A percentile compares a stretch with the other conserved stretches of the same genome.
These are phyloP conservation scores for Torulaspora microellipsoides DNA, from an alignment of 805 yeast species.

Conservation along the genomic window DNA sequence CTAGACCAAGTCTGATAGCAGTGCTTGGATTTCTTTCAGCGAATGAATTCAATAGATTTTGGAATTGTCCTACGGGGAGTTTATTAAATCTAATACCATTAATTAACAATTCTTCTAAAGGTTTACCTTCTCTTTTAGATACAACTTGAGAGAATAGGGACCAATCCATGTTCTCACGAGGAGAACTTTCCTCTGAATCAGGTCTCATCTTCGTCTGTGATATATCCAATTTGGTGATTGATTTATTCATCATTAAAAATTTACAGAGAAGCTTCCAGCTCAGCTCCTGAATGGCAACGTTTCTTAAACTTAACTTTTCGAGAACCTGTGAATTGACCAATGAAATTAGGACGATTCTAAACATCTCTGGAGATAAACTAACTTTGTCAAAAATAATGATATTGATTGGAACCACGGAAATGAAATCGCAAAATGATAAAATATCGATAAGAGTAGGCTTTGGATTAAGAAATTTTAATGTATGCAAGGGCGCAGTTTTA, in stretches of 20 bases:
- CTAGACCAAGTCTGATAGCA: conserved; percentile 60
- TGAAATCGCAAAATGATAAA: conserved; percentile 81
- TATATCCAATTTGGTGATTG: conserved; percentile 56
- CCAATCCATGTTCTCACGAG: conserved; percentile 84
- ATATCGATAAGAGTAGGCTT: conserved; percentile 85
- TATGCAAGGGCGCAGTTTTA: conserved; percentile 67
- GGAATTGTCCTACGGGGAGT: conserved; percentile 44
- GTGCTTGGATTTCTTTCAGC: conserved; percentile 31
- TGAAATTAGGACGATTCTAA: conserved; percentile 66
- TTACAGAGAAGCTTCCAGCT: conserved; percentile 82
- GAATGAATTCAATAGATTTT: conserved; percentile 52
- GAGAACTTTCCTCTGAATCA: conserved; percentile 32
- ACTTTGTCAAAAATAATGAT: conserved; percentile 78
- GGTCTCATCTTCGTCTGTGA: conserved; percentile 53
- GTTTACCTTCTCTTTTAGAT: conserved; percentile 56
- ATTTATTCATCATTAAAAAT: conserved; percentile 61
- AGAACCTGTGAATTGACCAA: conserved; percentile 60
- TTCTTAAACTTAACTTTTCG: conserved; percentile 70
- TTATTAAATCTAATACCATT: conserved; percentile 71
- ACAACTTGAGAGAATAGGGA: conserved; percentile 64
- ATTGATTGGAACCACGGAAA: conserved; percentile 77
- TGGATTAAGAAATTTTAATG: conserved; percentile 75
- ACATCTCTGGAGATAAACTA: conserved; percentile 66
- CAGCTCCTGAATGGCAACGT: conserved; percentile 62
- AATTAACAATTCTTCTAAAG: conserved; percentile 65